Percentiles rank a stretch among this genome's conserved stretches.
Conservation (phyloP, 2,329 filamentous ascomycete species). For the Lecanoromycetidae sp. region DNA sequence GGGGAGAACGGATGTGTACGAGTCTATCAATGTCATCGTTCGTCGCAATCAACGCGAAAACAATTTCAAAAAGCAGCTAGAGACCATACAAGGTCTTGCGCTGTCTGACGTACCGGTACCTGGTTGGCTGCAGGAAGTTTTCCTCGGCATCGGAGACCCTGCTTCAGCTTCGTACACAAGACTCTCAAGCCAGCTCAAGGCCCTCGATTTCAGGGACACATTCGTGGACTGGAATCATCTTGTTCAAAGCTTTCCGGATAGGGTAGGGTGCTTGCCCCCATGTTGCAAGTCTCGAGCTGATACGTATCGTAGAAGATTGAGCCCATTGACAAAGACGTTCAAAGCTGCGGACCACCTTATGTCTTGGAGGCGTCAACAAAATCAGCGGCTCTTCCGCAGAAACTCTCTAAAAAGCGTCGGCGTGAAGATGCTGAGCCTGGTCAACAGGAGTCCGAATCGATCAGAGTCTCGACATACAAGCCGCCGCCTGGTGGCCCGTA, state of each 20-base stretch:
- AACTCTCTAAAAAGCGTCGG: conserved; percentile 74
- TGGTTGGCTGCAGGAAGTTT: conserved; percentile 90
- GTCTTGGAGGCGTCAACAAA: conserved; percentile 53
- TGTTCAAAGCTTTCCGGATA: conserved; percentile 77
- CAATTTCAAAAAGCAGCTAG: conserved; percentile 88
- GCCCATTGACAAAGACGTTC: conserved; percentile 56
- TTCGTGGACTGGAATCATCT: conserved; percentile 94
- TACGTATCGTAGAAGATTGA: conserved; percentile 48
- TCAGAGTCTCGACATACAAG: conserved; percentile 82
- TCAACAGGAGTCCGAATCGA: conserved; percentile 50
- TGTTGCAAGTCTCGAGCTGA: background rate
- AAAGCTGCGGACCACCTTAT: conserved; percentile 77
- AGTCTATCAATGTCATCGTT: conserved; percentile 71
- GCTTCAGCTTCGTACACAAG: conserved; percentile 76
- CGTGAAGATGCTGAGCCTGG: conserved; percentile 59
- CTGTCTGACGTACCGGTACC: conserved; percentile 77
- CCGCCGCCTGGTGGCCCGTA: conserved; percentile 84
- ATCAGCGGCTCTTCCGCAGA: conserved; percentile 36
- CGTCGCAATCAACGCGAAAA: conserved; percentile 80
- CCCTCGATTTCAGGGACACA: conserved; percentile 82
- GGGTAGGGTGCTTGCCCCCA: conserved; percentile 23
- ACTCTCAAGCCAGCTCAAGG: conserved; percentile 62
- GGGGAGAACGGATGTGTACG: conserved; percentile 69
- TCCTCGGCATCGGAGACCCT: conserved; percentile 93
- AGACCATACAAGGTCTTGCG: conserved; percentile 78